A percentile compares a stretch with the other conserved stretches of the same genome.
phyloP scores from a whole-genome alignment of 192 early-diverging fungal genomes.

The Lobosporangium transversale region DNA sequence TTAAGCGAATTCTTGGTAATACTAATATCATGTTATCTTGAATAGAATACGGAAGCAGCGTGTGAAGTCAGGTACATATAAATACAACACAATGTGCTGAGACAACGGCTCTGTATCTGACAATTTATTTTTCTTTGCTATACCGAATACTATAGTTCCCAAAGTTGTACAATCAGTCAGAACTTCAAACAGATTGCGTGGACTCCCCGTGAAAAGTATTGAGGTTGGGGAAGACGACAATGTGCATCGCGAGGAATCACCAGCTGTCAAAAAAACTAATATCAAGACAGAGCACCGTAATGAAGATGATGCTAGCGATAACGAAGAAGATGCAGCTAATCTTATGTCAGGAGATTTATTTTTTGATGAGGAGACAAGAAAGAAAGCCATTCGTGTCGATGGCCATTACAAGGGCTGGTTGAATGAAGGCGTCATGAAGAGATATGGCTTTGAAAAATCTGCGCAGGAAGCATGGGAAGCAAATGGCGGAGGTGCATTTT shows the following conservation, averaged over 20 bases:
- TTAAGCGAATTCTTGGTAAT: too few relatives aligned
- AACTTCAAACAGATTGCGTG: conserved; percentile 48
- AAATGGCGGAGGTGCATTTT: conserved; percentile 78
- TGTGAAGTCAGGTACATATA: neutral
- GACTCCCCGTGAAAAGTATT: conserved; percentile 22
- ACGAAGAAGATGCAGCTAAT: conserved; percentile 45
- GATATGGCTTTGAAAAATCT: conserved; percentile 65
- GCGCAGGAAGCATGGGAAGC: conserved; percentile 78
- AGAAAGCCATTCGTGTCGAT: conserved; percentile 63
- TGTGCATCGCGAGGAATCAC: neutral
- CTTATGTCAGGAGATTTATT: conserved; percentile 64
- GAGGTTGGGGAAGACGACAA: conserved; percentile 38
- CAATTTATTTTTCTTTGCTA: neutral
- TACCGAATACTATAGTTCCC: conserved; percentile 14
- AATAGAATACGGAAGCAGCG: neutral
- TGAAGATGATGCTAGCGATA: conserved; percentile 16
- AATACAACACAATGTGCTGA: too few relatives aligned
- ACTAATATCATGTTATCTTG: neutral
- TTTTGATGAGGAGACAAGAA: conserved; percentile 59
- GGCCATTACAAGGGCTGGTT: conserved; percentile 77
- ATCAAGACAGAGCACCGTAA: neutral
- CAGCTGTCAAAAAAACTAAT: too few relatives aligned
- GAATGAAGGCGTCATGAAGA: conserved; percentile 63
- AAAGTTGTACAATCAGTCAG: conserved; percentile 28
- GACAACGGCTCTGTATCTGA: neutral